These are phyloP conservation scores for Kwoniella shandongensis DNA, from an alignment of 768 basidiomycete genomes.

Conservation along the genomic window DNA sequence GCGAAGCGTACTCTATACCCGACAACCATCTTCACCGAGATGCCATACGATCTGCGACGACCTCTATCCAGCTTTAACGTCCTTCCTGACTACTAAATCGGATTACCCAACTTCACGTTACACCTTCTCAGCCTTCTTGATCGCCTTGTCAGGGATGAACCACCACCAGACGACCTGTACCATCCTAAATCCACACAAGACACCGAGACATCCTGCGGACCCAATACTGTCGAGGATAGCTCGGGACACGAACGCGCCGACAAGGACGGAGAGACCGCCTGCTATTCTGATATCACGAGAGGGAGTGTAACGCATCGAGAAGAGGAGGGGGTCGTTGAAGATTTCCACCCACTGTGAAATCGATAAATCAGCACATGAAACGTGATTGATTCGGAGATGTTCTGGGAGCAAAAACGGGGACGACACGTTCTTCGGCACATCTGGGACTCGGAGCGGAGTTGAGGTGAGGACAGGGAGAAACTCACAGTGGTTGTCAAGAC, in stretches of 20 bases:
- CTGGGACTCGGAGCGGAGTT: background rate
- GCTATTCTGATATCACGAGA: conserved; percentile 71
- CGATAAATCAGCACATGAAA: background rate
- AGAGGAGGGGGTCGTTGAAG: conserved; percentile 74
- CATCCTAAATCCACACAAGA: conserved; percentile 43
- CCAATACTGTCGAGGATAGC: conserved; percentile 38
- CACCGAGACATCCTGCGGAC: conserved; percentile 44
- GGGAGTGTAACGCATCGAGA: conserved; percentile 58
- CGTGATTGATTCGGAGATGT: too few species aligned
- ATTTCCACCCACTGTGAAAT: conserved; percentile 82
- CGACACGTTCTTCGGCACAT: too few species aligned
- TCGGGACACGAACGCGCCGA: conserved; percentile 65
- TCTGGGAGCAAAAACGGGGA: too few species aligned
- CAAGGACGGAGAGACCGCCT: conserved; percentile 63
- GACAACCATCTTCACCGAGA: too few species aligned
- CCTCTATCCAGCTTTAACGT: too few species aligned
- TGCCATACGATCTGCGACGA: too few species aligned
- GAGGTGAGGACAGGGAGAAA: background rate
- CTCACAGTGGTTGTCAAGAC: conserved; percentile 59
- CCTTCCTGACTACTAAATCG: too few species aligned
- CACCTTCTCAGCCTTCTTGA: conserved; percentile 9
- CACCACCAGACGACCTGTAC: conserved; percentile 38
- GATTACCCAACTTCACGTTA: background rate
- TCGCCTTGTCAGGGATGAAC: conserved; percentile 17
- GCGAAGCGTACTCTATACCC: too few species aligned